Base-by-base conservation (phyloP, 768 basidiomycete species). In the Russula compacta region DNA sequence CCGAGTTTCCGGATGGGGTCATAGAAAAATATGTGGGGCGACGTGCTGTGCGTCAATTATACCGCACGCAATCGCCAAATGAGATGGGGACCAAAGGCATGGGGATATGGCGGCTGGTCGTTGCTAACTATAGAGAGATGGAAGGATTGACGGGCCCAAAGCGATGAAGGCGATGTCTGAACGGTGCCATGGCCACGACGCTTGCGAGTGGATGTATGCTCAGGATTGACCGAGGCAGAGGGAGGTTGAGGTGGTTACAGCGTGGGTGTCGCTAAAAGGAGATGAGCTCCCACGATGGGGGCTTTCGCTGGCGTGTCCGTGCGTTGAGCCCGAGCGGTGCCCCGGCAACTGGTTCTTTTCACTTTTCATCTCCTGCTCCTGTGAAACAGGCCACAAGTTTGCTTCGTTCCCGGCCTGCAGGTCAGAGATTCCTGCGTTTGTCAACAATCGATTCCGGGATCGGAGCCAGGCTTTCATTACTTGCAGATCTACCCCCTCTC, bases 301-400 rank as follows among this genome's bases (percentile, higher is more conserved):
- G 24, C 24, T 29, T 29, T 29, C n/a, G 0, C 11, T 17, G 11
- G 10, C 47, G 44, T 24, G 59, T 19, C 57, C 11, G 8, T 3
- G 52, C 19, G 17, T 15, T 19, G 44, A 29, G 38, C 46, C 33
- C 24, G 24, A 29, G 24, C 24, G 46, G 32, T 43, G 50, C 19
- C 46, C 12, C 54, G 21, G 39, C 39, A 2, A 6, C 52, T 54
- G 47, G 12, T 47, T 46, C 21, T 47, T 46, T 48, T 53, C 40
- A 60, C 56, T 42, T 36, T 50, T 49, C 40, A 50, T 42, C n/a
- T 53, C 33, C 40, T 21, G n/a, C 35, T 21, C 21, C 44, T 38
- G 55, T 56, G 46, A 57, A 58, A 51, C n/a, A 24, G 58, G 42
- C 58, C 58, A 59, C 50, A 46, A 59, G 33, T 43, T 48, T 50